Base-by-base conservation (phyloP, 2,329 filamentous ascomycete species). In the Cytospora chrysosperma region DNA sequence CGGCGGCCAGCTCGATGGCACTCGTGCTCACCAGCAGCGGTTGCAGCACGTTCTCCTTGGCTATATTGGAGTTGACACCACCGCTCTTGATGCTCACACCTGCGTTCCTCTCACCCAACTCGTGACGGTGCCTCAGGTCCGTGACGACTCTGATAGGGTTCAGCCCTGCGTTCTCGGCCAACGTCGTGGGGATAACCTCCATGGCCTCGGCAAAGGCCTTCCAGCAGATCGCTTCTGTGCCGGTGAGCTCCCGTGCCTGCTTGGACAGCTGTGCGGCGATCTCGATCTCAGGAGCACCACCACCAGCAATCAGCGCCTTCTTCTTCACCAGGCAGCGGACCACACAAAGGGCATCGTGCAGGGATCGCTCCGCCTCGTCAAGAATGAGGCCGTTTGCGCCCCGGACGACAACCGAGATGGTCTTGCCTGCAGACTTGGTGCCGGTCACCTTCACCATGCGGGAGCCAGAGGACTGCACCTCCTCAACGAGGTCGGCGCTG, bases 101-200 rank as follows among this genome's bases (percentile, higher is more conserved):
- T 1, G 96, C 95, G 72, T 96, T 97, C 81, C 89, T 90, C 85
- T 98, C 93, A 62, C 94, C 95, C 78, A 93, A 89, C 71, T 95
- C 95, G 78, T 99, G 95, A 72, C 93, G 88, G 79, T 97, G 93
- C 74, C 95, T 86, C 73, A 99, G 81, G 72, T 98, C 95, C 28
- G 95, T 99, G 54, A 99, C 95, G 30, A 99, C 95, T 81, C 96
- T 97, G 84, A 99, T 99, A 76, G 91, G 94, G 84, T 99, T 99
- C 68, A 99, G 83, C 56, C 95, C 95, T 0, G 95, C 95, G 72
- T 99, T 99, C 81, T 99, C 95, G 0, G 95, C 96, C 70, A 99
- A 83, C 1, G 95, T 99, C 37, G 94, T 97, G 17, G 96, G 95
- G 61, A 99, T 91, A 50, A 99, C 92, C 79, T 99, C 95, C 81